Evolutionary conservation across 2,329 filamentous ascomycete species (phyloP).

Genomic region (Paracamarosporium sp.): DNA sequence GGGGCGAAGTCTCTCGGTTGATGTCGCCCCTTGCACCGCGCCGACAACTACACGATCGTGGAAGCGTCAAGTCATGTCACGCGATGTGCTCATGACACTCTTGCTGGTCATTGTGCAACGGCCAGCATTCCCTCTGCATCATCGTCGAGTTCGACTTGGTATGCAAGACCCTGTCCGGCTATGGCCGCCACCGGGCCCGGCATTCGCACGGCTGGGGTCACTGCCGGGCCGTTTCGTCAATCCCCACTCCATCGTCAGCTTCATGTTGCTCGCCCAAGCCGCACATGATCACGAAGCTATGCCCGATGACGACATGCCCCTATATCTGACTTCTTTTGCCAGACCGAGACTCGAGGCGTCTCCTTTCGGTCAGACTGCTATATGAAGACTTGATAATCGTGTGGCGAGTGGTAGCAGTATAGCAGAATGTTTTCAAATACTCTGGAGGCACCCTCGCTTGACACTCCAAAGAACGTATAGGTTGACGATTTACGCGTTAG

Average conservation of each 20-base stretch:
- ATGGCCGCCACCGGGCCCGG: not conserved
- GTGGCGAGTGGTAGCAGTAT: too few species aligned
- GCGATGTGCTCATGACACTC: not conserved
- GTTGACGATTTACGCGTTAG: too few species aligned
- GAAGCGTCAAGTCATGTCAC: not conserved
- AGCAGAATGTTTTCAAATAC: too few species aligned
- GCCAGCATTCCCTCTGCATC: not conserved
- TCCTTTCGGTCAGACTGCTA: too few species aligned
- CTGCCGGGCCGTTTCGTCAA: not conserved
- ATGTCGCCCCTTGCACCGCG: not conserved
- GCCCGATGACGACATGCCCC: slow-evolving; percentile 10
- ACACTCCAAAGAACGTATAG: too few species aligned
- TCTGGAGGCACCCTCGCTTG: too few species aligned
- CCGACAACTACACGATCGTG: not conserved
- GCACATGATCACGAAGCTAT: not conserved
- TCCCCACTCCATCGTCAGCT: not conserved
- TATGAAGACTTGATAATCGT: too few species aligned
- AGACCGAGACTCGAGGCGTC: not conserved
- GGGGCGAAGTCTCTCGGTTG: not conserved
- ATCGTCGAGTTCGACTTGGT: not conserved
- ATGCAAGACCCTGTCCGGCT: not conserved
- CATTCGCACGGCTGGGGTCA: not conserved
- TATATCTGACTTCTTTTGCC: not conserved
- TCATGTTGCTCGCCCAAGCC: slow-evolving; percentile 6
- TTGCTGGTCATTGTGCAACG: not conserved